These are phyloP conservation scores for Picea sitchensis DNA, from an alignment of 75 land plant species.

Conservation along the genomic window DNA sequence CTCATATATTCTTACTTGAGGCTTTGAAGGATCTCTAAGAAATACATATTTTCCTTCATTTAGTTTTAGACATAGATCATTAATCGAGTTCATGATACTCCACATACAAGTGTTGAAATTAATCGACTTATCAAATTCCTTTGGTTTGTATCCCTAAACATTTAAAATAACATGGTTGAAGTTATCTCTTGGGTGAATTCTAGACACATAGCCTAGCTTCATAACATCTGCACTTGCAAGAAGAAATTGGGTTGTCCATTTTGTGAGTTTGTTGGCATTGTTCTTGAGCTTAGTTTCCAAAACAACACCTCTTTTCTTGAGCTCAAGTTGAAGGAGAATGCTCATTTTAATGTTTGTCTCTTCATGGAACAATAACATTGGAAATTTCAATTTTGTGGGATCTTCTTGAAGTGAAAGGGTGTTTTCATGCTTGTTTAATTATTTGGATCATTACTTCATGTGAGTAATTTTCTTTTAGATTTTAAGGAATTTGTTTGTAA, in stretches of 20 bases:
- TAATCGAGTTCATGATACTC: slow-evolving; percentile 94
- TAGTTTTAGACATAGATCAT: slow-evolving; percentile 88
- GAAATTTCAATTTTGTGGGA: too few species aligned
- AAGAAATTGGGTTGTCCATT: slow-evolving; percentile 96
- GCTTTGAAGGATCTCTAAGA: slow-evolving; percentile 93
- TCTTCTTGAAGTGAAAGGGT: too few species aligned
- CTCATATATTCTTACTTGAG: slow-evolving; percentile 87
- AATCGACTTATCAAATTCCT: slow-evolving; percentile 88
- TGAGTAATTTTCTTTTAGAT: too few species aligned
- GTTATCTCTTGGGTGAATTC: slow-evolving; percentile 87
- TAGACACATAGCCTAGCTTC: slow-evolving; percentile 96
- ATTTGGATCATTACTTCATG: too few species aligned
- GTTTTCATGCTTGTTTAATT: too few species aligned
- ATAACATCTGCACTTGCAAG: slow-evolving; percentile 86
- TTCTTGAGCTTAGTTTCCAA: slow-evolving; percentile 93
- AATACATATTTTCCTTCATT: slow-evolving; percentile 88
- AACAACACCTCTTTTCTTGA: slow-evolving; percentile 71
- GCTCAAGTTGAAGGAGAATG: too few species aligned
- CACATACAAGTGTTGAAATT: slow-evolving; percentile 92
- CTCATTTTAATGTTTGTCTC: too few species aligned
- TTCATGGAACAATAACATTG: too few species aligned
- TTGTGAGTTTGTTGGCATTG: slow-evolving; percentile 92
- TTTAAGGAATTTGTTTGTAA: too few species aligned
- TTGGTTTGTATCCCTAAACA: slow-evolving; percentile 90
- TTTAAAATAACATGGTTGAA: slow-evolving; percentile 82